phyloP scores from a whole-genome alignment of 2,329 filamentous ascomycete species.

The Ceratocystis huliohia region DNA sequence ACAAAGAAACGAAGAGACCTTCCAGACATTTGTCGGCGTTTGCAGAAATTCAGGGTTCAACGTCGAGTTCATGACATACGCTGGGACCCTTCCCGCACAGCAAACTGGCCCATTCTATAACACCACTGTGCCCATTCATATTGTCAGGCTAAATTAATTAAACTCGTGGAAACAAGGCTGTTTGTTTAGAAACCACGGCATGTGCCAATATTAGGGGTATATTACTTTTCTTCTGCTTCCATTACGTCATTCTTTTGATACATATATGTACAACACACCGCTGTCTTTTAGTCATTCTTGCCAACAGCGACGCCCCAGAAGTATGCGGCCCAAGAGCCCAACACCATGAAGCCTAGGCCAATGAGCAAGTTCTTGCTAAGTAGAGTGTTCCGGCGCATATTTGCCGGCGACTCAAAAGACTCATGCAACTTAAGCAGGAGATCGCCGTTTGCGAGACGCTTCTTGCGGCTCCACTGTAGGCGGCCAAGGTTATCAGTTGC shows the following conservation, averaged over 20 bases:
- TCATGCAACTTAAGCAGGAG: slow-evolving; percentile 34
- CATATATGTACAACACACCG: neutral
- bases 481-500: slow-evolving; percentile 34
- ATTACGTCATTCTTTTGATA: neutral
- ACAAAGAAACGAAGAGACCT: slow-evolving; percentile 57
- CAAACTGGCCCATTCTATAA: slow-evolving; percentile 55
- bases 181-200: neutral
- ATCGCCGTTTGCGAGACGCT: slow-evolving; percentile 35
- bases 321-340: slow-evolving; percentile 44
- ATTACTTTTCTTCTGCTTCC: neutral
- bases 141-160: slow-evolving; percentile 26
- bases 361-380: slow-evolving; percentile 35
- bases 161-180: neutral
- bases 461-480: slow-evolving; percentile 47
- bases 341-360: slow-evolving; percentile 33
- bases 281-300: slow-evolving; percentile 28
- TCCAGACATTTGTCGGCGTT: slow-evolving; percentile 47
- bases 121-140: slow-evolving; percentile 45
- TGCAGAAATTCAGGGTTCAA: slow-evolving; percentile 39
- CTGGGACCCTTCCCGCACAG: slow-evolving; percentile 28
- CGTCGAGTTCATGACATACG: slow-evolving; percentile 34
- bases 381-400: slow-evolving; percentile 30
- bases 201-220: neutral
- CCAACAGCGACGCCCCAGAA: slow-evolving; percentile 49
- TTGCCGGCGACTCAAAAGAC: slow-evolving; percentile 29